A percentile compares a stretch with the other conserved stretches of the same genome.
Conservation (phyloP, 176 grass and related monocot genomes). For the Bromus sterilis region DNA sequence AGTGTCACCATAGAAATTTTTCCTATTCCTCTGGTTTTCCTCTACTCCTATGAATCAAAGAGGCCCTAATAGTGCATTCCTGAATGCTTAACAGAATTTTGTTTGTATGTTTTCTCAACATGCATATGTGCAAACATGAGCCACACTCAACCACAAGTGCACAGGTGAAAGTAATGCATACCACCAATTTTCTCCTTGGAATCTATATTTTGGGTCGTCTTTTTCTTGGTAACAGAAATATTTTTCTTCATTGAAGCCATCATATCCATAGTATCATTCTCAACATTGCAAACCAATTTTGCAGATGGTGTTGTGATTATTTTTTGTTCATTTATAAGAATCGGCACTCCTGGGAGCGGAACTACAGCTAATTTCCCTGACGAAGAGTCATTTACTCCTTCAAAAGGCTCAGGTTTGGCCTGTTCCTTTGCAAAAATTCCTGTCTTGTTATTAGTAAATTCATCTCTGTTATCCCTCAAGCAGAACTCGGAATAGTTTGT, state of each 20-base stretch:
- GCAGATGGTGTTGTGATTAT: constrained; percentile 10
- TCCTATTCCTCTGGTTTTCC: no score
- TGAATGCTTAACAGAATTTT: background rate
- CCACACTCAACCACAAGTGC: background rate
- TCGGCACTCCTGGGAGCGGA: background rate
- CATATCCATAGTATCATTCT: background rate
- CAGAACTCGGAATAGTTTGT: constrained; percentile 16
- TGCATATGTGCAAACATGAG: constrained; percentile 11
- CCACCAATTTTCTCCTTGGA: constrained; percentile 22
- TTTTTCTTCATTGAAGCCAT: constrained; percentile 28
- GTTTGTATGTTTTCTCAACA: constrained; percentile 8
- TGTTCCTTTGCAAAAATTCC: background rate
- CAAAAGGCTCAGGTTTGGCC: background rate
- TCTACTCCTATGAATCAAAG: no score
- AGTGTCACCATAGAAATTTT: no score
- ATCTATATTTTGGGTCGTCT: constrained; percentile 18
- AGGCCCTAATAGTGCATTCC: background rate
- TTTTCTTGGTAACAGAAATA: constrained; percentile 18
- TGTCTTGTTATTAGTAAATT: constrained; percentile 16
- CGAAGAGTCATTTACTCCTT: background rate
- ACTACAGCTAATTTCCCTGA: background rate
- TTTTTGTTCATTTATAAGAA: constrained; percentile 4
- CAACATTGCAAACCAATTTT: constrained; percentile 3
- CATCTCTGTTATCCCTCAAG: background rate
- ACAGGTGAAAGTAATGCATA: constrained; percentile 11